A percentile compares a stretch with the other conserved stretches of the same genome.
Conservation (phyloP, 257 asterid genomes). For the Rauvolfia tetraphylla region DNA sequence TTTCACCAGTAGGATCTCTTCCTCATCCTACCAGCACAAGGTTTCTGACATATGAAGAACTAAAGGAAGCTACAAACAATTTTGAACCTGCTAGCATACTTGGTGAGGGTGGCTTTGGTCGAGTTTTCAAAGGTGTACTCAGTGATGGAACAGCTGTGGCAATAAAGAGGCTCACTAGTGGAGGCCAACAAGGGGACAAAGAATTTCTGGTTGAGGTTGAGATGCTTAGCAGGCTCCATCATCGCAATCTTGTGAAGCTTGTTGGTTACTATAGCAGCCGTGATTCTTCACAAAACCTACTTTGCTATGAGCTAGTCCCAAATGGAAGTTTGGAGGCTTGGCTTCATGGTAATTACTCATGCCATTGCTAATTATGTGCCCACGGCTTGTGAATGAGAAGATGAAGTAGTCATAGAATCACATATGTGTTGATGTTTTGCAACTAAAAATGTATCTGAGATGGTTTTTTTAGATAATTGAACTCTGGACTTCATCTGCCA, state of each 20-base stretch:
- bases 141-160: slow-evolving; percentile 94
- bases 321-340: slow-evolving; percentile 95
- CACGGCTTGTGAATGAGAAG: neutral
- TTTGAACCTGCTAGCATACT: slow-evolving; percentile 70
- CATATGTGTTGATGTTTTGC: neutral
- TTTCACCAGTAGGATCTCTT: slow-evolving; percentile 57
- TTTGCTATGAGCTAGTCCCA: slow-evolving; percentile 94
- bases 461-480: slow-evolving; percentile 2
- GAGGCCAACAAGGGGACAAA: slow-evolving; percentile 97
- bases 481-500: slow-evolving; percentile 21
- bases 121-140: slow-evolving; percentile 82
- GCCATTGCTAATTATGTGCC: neutral
- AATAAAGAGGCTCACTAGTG: slow-evolving; percentile 78
- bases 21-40: slow-evolving; percentile 85
- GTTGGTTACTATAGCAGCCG: slow-evolving; percentile 85
- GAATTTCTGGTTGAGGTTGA: slow-evolving; percentile 95
- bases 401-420: neutral
- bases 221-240: slow-evolving; percentile 97
- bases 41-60: slow-evolving; percentile 73
- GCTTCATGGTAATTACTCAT: slow-evolving; percentile 76
- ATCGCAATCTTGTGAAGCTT: slow-evolving; percentile 93
- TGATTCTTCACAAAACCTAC: slow-evolving; percentile 75
- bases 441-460: slow-evolving; percentile 8
- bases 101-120: slow-evolving; percentile 98
- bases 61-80: slow-evolving; percentile 86